Base-by-base conservation (phyloP, 2,329 filamentous ascomycete species). In the Pyrenophora teres region DNA sequence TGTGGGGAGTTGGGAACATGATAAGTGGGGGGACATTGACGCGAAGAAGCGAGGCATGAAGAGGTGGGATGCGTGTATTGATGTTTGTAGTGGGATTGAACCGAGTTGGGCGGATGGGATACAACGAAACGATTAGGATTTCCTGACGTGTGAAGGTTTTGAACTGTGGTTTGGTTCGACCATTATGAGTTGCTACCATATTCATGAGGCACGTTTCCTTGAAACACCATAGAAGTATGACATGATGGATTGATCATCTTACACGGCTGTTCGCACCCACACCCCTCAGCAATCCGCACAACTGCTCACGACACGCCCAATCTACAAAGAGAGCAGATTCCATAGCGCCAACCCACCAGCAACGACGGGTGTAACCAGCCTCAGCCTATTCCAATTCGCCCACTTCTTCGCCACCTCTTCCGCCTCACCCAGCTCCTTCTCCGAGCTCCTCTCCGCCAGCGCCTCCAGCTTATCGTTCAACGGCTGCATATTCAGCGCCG, bases 1-100 rank as follows among this genome's bases (percentile, higher is more conserved):
- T 6, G 73, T 70, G 25, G 76, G 74, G 55, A 62, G 82, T 0
- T 85, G 86, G 40, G 79, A 87, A 44, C 77, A 84, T 40, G 76
- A 83, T 40, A 80, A 79, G 58, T 50, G 58, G 62, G 0, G 23
- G 8, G 36, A 39, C 4, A n/a, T 83, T 84, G 36, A 48, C 7
- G 23, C 23, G 19, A 51, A 77, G 40, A 49, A 77, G 37, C 76
- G 83, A 39, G 55, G 56, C 16, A 56, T 66, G 56, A 66, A 54
- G 46, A 73, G 73, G 52, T 81, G 78, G 75, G 67, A 73, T 55
- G 79, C 81, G 31, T 81, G 81, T 68, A 73, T 78, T 3, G 71
- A 65, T 41, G 77, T 81, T 19, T 83, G 80, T 64, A 67, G 65
- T 39, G 71, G 67, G 2, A 78, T 82, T 52, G 69, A 70, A 51